Evolutionary conservation across 2,329 filamentous ascomycete genomes (phyloP).

Genomic region (Dothiorella sarmentorum): DNA sequence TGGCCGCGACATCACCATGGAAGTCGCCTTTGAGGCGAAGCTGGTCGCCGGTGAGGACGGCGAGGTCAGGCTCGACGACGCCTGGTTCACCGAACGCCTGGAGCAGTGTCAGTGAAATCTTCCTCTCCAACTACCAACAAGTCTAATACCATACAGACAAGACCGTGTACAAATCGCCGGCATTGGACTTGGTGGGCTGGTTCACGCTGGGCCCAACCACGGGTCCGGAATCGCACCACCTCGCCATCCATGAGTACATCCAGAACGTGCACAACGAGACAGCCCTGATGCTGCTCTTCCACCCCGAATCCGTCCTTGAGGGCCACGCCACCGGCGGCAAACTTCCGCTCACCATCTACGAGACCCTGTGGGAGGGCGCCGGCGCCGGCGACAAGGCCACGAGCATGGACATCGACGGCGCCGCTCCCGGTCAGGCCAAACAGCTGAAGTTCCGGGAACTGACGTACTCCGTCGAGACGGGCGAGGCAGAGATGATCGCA

Average conservation of each 20-base stretch:
- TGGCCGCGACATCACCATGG: slow-evolving; percentile 84
- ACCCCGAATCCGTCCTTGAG: slow-evolving; percentile 58
- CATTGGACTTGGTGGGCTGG: slow-evolving; percentile 83
- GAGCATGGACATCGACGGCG: slow-evolving; percentile 61
- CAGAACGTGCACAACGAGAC: slow-evolving; percentile 76
- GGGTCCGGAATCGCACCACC: slow-evolving; percentile 64
- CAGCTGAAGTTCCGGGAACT: slow-evolving; percentile 74
- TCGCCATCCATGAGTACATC: slow-evolving; percentile 76
- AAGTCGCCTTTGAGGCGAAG: slow-evolving; percentile 87
- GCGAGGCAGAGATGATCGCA: slow-evolving; percentile 95
- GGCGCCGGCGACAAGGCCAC: slow-evolving; percentile 34
- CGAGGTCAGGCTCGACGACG: slow-evolving; percentile 60
- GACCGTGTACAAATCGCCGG: slow-evolving; percentile 79
- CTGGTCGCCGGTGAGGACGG: slow-evolving; percentile 49
- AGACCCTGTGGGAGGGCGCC: slow-evolving; percentile 56
- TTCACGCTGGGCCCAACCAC: slow-evolving; percentile 72
- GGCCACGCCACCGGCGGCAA: slow-evolving; percentile 65
- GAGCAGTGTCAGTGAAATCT: slow-evolving; percentile 68
- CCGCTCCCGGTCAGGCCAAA: slow-evolving; percentile 26
- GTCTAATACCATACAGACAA: slow-evolving; percentile 59
- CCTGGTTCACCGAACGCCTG: slow-evolving; percentile 73
- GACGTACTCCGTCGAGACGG: slow-evolving; percentile 84
- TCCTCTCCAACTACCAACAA: not conserved
- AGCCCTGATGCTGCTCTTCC: slow-evolving; percentile 82
- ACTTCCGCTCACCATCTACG: slow-evolving; percentile 86